Evolutionary conservation across 139 green algal species (phyloP).

Genomic region (Closterium sp.): DNA sequence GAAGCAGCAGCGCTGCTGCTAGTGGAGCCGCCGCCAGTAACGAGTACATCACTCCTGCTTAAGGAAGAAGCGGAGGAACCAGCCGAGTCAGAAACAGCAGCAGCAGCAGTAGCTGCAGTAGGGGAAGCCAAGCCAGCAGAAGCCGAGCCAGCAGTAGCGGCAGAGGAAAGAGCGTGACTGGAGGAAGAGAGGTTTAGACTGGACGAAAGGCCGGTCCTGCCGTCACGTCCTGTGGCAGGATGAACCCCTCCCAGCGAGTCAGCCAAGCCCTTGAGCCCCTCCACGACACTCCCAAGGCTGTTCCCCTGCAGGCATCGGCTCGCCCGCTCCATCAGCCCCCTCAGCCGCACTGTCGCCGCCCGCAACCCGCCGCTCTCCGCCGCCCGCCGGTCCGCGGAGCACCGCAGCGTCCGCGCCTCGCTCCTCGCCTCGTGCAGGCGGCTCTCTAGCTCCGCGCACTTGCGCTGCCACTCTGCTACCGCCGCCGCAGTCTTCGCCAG

Average conservation of each 20-base stretch:
- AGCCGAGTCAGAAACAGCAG: neutral
- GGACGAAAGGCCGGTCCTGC: no score
- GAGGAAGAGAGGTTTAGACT: no score
- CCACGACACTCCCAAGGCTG: neutral
- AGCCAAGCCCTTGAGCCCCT: neutral
- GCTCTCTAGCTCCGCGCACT: neutral
- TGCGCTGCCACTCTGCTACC: neutral
- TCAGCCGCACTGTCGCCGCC: slow-evolving; percentile 5
- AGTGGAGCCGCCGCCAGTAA: neutral
- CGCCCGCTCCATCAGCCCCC: slow-evolving; percentile 19
- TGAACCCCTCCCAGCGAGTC: slow-evolving; percentile 10
- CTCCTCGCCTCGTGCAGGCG: slow-evolving; percentile 6
- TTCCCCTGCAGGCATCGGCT: neutral
- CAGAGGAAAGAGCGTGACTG: no score
- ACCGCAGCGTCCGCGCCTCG: slow-evolving; percentile 16
- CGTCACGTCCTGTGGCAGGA: no score
- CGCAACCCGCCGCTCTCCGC: neutral
- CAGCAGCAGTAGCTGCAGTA: neutral
- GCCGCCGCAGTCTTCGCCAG: neutral
- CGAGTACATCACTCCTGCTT: neutral
- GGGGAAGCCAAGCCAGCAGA: neutral
- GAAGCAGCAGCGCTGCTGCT: neutral
- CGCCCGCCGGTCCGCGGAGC: slow-evolving; percentile 6
- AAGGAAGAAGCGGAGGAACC: neutral
- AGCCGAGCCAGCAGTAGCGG: no score